Base-by-base conservation (phyloP, 148 eudicot genomes). In the Linanthus parryae region DNA sequence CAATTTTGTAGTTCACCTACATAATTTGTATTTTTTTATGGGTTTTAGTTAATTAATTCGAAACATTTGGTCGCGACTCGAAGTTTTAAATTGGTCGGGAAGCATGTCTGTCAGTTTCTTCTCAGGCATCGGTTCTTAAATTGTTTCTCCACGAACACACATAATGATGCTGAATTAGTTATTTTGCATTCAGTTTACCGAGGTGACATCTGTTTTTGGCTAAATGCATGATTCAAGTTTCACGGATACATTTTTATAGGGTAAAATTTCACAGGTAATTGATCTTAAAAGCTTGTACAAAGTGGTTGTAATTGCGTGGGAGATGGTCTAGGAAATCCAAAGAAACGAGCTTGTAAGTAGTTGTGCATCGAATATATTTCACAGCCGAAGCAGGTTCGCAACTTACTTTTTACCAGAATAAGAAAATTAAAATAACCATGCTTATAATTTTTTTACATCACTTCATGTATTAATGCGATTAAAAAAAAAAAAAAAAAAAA, bases 51-150 rank as follows among this genome's bases (percentile, higher is more conserved):
- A 30, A 24, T 28, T 21, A 31, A 51, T 31, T 19, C 2, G 29
- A 31, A 19, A 33, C 21, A 17, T 29, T 48, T 19, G 31, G 26
- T 45, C 23, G 38, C 17, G 46, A 25, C 15, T 36, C 12, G 6
- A 50, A 44, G 57, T 51, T 24, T 26, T 50, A 41, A 50, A 66
- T 52, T 13, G 60, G 54, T 59, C 48, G 52, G 44, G 44, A 15
- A 62, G 58, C 52, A 62, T 62, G 66, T 62, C 49, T 52, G 66
- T 53, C 66, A 53, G 51, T 52, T 36, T 41, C 52, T 35, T 41
- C 19, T 14, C 36, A 42, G 33, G n/a, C 10, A 30, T n/a, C 3
- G 9, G 3, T 7, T 14, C 5, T 25, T 25, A 5, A 13, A 22
- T 24, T 48, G 2, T 4, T 15, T 29, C 22, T 27, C 2, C 17